These are phyloP conservation scores for Closterium sp. DNA, from an alignment of 139 green algal species.

Conservation along the genomic window DNA sequence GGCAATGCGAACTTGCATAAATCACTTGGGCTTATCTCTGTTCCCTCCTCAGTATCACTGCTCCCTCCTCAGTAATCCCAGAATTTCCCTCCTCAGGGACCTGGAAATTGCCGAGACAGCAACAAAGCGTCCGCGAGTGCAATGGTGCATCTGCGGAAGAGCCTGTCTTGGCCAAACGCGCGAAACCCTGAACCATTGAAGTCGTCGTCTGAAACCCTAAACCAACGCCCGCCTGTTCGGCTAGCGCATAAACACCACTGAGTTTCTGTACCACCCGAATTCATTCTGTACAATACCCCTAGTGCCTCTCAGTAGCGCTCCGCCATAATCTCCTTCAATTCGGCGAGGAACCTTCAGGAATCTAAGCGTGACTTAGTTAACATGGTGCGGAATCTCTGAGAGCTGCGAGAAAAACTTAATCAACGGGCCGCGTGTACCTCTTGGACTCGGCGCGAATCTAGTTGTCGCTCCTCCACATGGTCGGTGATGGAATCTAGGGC, in stretches of 20 bases:
- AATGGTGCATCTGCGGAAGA: no score
- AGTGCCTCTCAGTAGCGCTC: not conserved
- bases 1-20: not conserved
- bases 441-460: constrained; percentile 42
- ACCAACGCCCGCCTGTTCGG: not conserved
- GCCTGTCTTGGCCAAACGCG: no score
- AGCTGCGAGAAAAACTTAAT: no score
- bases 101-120: not conserved
- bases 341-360: no score
- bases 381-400: not conserved
- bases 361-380: not conserved
- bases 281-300: not conserved
- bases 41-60: no score
- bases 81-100: no score
- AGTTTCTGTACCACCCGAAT: not conserved
- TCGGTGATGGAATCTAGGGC: constrained; percentile 56
- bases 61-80: no score
- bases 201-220: not conserved
- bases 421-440: constrained; percentile 16
- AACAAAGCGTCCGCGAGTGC: not conserved
- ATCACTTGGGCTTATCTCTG: no score
- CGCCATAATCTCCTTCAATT: no score
- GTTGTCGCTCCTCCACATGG: constrained; percentile 51
- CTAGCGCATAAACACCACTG: not conserved
- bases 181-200: not conserved